phyloP scores from a whole-genome alignment of 2,329 filamentous ascomycete species.

The Paraphoma chrysanthemicola region DNA sequence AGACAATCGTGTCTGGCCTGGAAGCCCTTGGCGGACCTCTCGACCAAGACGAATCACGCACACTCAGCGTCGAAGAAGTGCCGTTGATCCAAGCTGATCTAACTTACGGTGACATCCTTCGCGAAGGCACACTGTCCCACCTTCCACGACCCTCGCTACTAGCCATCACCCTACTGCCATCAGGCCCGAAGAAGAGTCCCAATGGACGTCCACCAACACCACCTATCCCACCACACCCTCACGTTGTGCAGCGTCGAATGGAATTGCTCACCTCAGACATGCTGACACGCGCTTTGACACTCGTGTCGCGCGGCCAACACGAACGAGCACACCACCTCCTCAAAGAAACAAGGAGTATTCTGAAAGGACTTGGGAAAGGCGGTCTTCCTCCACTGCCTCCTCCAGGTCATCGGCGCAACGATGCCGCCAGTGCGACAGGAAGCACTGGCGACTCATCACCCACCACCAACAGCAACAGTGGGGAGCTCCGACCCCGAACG shows the following conservation, averaged over 20 bases:
- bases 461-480: conserved; percentile 48
- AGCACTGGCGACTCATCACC: conserved; percentile 47
- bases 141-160: conserved; percentile 88
- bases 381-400: conserved; percentile 88
- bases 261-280: conserved; percentile 97
- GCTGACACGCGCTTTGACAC: conserved; percentile 88
- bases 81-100: conserved; percentile 95
- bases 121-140: conserved; percentile 85
- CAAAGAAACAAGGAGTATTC: conserved; percentile 90
- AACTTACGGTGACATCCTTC: conserved; percentile 89
- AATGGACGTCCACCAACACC: conserved; percentile 61
- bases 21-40: conserved; percentile 89
- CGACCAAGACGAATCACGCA: conserved; percentile 84
- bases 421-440: conserved; percentile 49
- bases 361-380: conserved; percentile 95
- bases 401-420: conserved; percentile 51
- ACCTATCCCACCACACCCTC: conserved; percentile 92
- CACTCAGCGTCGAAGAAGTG: conserved; percentile 88
- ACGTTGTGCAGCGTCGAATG: conserved; percentile 95
- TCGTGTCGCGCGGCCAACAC: conserved; percentile 90
- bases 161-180: conserved; percentile 93
- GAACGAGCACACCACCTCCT: conserved; percentile 92
- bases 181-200: conserved; percentile 66
- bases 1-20: conserved; percentile 92
- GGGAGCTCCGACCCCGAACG: conserved; percentile 41